Evolutionary conservation across 768 basidiomycete species (phyloP).

Genomic region (Xanthoconium purpureum): DNA sequence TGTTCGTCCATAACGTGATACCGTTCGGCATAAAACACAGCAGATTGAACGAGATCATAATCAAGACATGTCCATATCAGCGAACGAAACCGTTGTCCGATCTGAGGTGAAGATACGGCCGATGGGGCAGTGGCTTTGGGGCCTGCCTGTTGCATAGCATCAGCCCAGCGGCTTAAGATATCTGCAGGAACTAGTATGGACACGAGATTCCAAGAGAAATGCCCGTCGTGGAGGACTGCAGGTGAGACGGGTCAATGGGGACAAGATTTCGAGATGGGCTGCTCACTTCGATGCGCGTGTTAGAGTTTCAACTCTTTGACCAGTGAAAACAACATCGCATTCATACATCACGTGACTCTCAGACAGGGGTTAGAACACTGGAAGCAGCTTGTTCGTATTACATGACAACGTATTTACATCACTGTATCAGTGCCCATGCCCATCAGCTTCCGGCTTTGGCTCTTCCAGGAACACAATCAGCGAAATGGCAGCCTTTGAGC

Average conservation of each 20-base stretch:
- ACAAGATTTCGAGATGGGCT: slow-evolving; percentile 22
- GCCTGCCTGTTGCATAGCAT: slow-evolving; percentile 57
- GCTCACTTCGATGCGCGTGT: slow-evolving; percentile 21
- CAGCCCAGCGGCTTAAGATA: slow-evolving; percentile 33
- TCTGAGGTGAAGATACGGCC: slow-evolving; percentile 49
- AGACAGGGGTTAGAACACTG: not conserved
- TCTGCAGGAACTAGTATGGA: slow-evolving; percentile 18
- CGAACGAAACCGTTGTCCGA: slow-evolving; percentile 65
- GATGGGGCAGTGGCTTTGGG: slow-evolving; percentile 29
- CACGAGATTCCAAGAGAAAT: slow-evolving; percentile 5
- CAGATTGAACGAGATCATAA: slow-evolving; percentile 71
- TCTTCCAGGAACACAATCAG: slow-evolving; percentile 42
- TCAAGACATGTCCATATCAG: slow-evolving; percentile 86
- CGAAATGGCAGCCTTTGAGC: slow-evolving; percentile 9
- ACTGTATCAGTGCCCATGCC: slow-evolving; percentile 62
- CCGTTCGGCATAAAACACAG: slow-evolving; percentile 87
- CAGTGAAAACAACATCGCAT: slow-evolving; percentile 19
- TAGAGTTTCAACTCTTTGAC: not conserved
- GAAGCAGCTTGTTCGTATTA: not conserved
- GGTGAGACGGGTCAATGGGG: slow-evolving; percentile 6
- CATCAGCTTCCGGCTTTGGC: slow-evolving; percentile 66
- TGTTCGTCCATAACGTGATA: slow-evolving; percentile 68
- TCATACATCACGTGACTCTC: slow-evolving; percentile 30
- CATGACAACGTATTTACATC: slow-evolving; percentile 10
- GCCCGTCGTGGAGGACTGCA: slow-evolving; percentile 9